Percentiles rank a stretch among this genome's conserved stretches.
Conservation (phyloP, 208 protist species). For the Leishmania guyanensis region DNA sequence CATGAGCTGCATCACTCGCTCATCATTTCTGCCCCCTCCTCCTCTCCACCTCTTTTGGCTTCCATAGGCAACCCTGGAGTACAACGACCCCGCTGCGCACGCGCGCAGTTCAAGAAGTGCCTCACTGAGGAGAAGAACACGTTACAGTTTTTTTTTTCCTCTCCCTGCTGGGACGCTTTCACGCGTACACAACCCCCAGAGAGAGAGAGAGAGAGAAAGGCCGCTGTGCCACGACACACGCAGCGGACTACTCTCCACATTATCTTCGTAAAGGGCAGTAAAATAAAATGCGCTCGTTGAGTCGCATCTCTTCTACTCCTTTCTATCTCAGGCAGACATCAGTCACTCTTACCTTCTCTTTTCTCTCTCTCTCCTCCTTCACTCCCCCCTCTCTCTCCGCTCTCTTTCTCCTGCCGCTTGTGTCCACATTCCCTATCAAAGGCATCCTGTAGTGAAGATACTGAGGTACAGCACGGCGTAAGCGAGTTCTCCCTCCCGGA, state of each 20-base stretch:
- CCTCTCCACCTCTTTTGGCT: background rate
- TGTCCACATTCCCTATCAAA: background rate
- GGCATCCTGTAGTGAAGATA: background rate
- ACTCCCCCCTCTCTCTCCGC: too few species aligned
- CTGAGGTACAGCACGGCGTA: too few species aligned
- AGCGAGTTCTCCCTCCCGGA: too few species aligned
- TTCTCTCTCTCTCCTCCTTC: constrained; percentile 9
- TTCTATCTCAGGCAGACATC: background rate
- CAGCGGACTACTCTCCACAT: background rate
- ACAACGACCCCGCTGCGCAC: background rate
- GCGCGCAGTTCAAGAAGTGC: background rate
- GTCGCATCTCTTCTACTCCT: background rate
- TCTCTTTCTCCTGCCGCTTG: background rate
- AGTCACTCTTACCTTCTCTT: constrained; percentile 1
- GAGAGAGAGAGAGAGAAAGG: background rate
- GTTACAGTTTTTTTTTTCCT: background rate
- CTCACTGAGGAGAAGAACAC: background rate
- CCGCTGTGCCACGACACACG: background rate
- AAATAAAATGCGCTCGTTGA: background rate
- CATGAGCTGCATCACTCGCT: background rate
- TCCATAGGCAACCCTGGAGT: background rate
- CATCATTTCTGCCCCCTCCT: background rate
- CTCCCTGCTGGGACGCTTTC: too few species aligned
- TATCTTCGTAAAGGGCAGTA: background rate
- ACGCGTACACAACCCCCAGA: background rate